phyloP scores from a whole-genome alignment of 2,329 filamentous ascomycete genomes.

The Diaporthe ampelina region DNA sequence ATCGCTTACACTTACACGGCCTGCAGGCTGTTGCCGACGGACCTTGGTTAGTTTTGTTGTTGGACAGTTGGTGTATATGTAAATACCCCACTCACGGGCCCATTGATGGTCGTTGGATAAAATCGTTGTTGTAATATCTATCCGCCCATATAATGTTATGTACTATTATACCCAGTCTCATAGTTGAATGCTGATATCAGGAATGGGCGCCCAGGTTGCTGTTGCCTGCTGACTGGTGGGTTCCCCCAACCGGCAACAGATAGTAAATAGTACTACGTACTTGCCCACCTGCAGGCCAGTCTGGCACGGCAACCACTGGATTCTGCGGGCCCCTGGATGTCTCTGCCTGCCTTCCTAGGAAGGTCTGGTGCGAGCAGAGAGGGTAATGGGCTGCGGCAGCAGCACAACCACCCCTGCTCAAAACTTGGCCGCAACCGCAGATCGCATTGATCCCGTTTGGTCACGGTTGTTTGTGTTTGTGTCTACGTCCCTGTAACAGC shows the following conservation, averaged over 20 bases:
- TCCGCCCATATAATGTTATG: too few species aligned
- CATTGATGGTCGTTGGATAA: background rate
- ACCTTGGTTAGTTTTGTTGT: background rate
- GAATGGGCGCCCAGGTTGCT: background rate
- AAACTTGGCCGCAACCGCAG: conserved; percentile 16
- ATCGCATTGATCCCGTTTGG: conserved; percentile 20
- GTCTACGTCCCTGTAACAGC: conserved; percentile 1
- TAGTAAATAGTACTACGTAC: background rate
- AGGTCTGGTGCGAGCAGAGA: background rate
- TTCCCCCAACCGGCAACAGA: background rate
- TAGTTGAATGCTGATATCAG: background rate
- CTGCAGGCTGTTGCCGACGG: background rate
- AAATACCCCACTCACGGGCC: too few species aligned
- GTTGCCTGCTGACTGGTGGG: conserved; percentile 26
- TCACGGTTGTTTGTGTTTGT: conserved; percentile 24
- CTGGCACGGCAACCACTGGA: conserved; percentile 17
- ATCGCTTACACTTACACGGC: conserved; percentile 3
- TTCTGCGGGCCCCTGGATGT: too few species aligned
- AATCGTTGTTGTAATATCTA: background rate
- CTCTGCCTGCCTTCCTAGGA: background rate
- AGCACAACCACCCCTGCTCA: conserved; percentile 19
- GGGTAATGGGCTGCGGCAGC: too few species aligned
- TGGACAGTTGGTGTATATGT: background rate
- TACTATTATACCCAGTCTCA: too few species aligned
- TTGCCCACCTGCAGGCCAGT: background rate